Evolutionary conservation across 768 basidiomycete species (phyloP).

Genomic region (Mycena sanguinolenta): DNA sequence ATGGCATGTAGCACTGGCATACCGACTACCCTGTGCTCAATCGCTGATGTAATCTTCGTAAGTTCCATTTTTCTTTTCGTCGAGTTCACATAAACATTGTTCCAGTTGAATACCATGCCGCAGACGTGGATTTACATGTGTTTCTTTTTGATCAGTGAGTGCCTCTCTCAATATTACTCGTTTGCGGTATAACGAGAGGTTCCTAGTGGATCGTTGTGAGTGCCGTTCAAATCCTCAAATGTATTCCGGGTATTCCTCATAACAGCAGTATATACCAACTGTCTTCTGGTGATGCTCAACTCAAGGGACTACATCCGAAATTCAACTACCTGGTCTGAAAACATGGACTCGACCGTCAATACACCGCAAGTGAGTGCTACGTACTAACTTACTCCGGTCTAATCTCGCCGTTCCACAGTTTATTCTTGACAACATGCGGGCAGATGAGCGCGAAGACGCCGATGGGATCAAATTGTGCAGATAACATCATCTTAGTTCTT

Average conservation of each 20-base stretch:
- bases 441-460: too few species aligned
- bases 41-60: not conserved
- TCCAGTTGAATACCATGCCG: not conserved
- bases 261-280: not conserved
- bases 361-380: too few species aligned
- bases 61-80: not conserved
- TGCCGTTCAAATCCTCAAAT: not conserved
- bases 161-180: not conserved
- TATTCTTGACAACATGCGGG: too few species aligned
- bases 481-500: too few species aligned
- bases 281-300: not conserved
- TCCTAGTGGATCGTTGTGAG: not conserved
- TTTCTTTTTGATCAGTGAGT: not conserved
- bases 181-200: not conserved
- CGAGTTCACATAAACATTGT: not conserved
- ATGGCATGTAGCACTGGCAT: not conserved
- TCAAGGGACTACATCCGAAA: not conserved
- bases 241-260: not conserved
- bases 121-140: not conserved
- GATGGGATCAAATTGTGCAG: too few species aligned
- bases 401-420: too few species aligned
- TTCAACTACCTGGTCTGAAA: too few species aligned
- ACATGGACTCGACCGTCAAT: too few species aligned
- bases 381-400: too few species aligned
- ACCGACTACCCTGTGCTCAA: not conserved